A percentile compares a stretch with the other conserved stretches of the same genome.
These are phyloP conservation scores for Teratosphaeria pseudoeucalypti DNA, from an alignment of 2,329 filamentous ascomycete genomes.

Conservation along the genomic window DNA sequence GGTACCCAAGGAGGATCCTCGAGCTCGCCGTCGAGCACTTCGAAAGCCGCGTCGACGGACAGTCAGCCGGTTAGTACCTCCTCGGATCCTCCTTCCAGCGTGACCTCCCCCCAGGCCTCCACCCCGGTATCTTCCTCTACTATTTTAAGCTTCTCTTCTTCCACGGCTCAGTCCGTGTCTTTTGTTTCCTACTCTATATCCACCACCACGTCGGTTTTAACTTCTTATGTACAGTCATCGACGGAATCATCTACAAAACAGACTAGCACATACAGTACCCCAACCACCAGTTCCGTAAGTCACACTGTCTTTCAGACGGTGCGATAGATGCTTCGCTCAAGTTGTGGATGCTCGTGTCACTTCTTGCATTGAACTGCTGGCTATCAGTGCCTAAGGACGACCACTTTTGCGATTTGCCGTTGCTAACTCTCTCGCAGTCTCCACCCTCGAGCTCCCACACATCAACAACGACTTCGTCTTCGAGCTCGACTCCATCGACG, in stretches of 20 bases:
- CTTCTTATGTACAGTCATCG: slow-evolving; percentile 8
- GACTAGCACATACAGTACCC: background rate
- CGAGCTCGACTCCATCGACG: slow-evolving; percentile 10
- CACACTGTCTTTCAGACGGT: slow-evolving; percentile 15
- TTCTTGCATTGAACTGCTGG: no score
- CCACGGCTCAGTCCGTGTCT: slow-evolving; percentile 4
- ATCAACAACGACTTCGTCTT: slow-evolving; percentile 6
- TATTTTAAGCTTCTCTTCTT: slow-evolving; percentile 6
- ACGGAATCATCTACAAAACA: background rate
- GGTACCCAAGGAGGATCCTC: slow-evolving; percentile 42
- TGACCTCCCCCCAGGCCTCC: slow-evolving; percentile 3
- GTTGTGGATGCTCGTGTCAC: background rate
- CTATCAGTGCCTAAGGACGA: no score
- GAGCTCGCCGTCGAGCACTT: slow-evolving; percentile 11
- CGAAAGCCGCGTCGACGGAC: slow-evolving; percentile 2
- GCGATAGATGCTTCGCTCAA: slow-evolving; percentile 9
- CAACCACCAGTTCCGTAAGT: slow-evolving; percentile 19
- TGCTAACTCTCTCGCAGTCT: background rate
- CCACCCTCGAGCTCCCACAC: background rate
- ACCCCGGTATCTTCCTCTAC: background rate
- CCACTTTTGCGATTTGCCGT: background rate
- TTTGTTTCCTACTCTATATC: slow-evolving; percentile 7
- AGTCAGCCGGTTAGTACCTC: slow-evolving; percentile 16
- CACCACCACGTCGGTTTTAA: slow-evolving; percentile 4
- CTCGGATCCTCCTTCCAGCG: slow-evolving; percentile 3